Conservation (phyloP, 2,329 filamentous ascomycete species). For the Arthrobotrys sphaeroides region DNA sequence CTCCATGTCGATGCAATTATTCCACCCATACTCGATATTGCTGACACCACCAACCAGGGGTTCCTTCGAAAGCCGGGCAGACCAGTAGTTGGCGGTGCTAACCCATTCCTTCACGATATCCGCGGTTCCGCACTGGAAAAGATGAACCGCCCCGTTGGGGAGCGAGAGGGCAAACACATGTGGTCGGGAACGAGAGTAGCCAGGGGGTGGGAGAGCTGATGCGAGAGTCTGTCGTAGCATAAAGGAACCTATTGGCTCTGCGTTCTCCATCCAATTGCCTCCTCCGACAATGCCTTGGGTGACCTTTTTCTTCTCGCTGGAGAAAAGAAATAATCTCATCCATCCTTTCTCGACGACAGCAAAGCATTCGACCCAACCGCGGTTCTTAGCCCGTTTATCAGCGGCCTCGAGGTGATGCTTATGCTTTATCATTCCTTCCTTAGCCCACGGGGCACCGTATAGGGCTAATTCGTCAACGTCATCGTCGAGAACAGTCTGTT, state of each 20-base stretch:
- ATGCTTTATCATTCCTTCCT: conserved; percentile 94
- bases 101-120: conserved; percentile 97
- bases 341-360: conserved; percentile 95
- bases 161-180: conserved; percentile 94
- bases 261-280: conserved; percentile 98
- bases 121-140: conserved; percentile 96
- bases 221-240: conserved; percentile 90
- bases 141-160: conserved; percentile 89
- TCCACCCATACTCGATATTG: conserved; percentile 98
- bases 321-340: conserved; percentile 93
- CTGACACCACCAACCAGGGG: conserved; percentile 91
- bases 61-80: conserved; percentile 90
- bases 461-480: conserved; percentile 87
- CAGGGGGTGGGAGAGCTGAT: conserved; percentile 85
- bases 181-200: conserved; percentile 88
- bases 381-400: conserved; percentile 91
- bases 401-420: conserved; percentile 93
- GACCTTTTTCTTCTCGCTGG: conserved; percentile 78
- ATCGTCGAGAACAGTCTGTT: conserved; percentile 76
- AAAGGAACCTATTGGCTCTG: conserved; percentile 86
- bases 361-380: conserved; percentile 94
- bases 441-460: conserved; percentile 94
- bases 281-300: conserved; percentile 81
- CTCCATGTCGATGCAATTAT: conserved; percentile 72
- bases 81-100: conserved; percentile 96